A percentile compares a stretch with the other conserved stretches of the same genome.
phyloP scores from a whole-genome alignment of 1,284 basidiomycete genomes.

The Cystobasidium pallidum region DNA sequence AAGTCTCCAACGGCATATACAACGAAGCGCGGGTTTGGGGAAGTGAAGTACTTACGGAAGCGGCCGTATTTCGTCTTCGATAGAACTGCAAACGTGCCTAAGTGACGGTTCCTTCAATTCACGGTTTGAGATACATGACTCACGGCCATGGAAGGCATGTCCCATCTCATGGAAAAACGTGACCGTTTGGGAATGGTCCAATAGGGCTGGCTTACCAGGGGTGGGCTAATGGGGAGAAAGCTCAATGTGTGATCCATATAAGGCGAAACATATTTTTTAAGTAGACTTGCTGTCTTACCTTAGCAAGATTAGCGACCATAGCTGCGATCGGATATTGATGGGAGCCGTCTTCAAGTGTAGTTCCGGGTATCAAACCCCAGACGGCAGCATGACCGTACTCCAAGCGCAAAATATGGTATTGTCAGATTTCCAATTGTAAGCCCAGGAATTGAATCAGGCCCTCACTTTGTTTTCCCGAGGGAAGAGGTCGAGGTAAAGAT shows the following conservation, averaged over 20 bases:
- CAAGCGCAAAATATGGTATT: not conserved
- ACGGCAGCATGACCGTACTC: constrained; percentile 87
- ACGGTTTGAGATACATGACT: not conserved
- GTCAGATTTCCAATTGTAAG: not conserved
- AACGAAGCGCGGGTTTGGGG: not conserved
- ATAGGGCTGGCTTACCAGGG: constrained; percentile 74
- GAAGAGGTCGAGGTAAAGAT: constrained; percentile 83
- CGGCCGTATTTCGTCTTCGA: constrained; percentile 71
- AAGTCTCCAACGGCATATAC: no score
- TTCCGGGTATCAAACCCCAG: constrained; percentile 61
- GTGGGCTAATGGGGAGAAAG: constrained; percentile 62
- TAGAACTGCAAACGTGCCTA: constrained; percentile 58
- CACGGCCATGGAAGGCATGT: constrained; percentile 76
- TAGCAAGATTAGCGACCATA: constrained; percentile 86
- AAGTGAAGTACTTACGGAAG: constrained; percentile 61
- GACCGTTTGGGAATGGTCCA: constrained; percentile 56
- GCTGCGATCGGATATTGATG: constrained; percentile 70
- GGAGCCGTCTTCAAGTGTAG: constrained; percentile 59
- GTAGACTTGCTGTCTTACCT: not conserved
- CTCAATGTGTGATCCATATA: no score
- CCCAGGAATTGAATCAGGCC: not conserved
- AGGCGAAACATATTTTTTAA: no score
- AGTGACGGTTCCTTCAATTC: not conserved
- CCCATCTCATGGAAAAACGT: constrained; percentile 66
- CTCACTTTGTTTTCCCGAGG: constrained; percentile 61